phyloP scores from a whole-genome alignment of 2,329 filamentous ascomycete species.

The Ceratocystis lukuohia region DNA sequence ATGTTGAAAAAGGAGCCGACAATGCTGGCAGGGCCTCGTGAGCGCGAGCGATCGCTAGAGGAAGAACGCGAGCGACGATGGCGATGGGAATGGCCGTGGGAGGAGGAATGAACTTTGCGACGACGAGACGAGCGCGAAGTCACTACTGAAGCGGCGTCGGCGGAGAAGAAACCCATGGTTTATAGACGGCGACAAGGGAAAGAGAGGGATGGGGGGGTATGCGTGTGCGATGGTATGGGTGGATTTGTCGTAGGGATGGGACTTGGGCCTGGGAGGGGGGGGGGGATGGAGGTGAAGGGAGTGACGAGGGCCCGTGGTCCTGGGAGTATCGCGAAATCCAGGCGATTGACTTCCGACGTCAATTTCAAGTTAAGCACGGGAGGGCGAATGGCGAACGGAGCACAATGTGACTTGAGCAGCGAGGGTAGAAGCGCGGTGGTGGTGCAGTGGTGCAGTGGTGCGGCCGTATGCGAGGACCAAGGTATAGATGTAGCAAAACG shows the following conservation, averaged over 20 bases:
- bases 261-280: neutral
- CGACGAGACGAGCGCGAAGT: slow-evolving; percentile 12
- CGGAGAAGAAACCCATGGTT: slow-evolving; percentile 20
- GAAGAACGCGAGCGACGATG: slow-evolving; percentile 12
- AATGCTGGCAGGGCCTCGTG: slow-evolving; percentile 13
- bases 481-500: neutral
- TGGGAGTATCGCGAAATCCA: neutral
- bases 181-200: neutral
- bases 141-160: slow-evolving; percentile 18
- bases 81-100: neutral
- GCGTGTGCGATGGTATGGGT: neutral
- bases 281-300: neutral
- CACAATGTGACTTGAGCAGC: neutral
- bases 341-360: neutral
- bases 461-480: neutral
- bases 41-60: slow-evolving; percentile 6
- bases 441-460: neutral
- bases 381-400: neutral
- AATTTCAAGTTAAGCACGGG: neutral
- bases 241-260: neutral
- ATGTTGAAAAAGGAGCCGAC: slow-evolving; percentile 30
- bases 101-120: slow-evolving; percentile 3
- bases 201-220: neutral
- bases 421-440: too few species aligned
- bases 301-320: neutral